Evolutionary conservation across 2,329 filamentous ascomycete genomes (phyloP).

Genomic region (Berkeleyomyces rouxiae): DNA sequence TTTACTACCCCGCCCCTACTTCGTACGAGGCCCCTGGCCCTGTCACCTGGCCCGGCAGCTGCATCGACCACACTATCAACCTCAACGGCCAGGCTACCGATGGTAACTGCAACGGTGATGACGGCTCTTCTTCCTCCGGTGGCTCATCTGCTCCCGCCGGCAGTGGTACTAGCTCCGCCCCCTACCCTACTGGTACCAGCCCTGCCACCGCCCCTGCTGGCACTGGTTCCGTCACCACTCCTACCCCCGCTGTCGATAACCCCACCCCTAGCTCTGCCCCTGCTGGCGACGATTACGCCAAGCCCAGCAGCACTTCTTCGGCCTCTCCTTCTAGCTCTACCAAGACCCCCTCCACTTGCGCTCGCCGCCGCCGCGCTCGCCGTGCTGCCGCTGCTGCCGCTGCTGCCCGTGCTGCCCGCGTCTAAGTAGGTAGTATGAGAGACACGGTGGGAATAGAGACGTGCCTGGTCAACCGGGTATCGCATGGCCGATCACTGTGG

Average conservation of each 20-base stretch:
- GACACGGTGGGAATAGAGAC: neutral
- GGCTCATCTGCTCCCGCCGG: slow-evolving; percentile 6
- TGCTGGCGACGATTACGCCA: neutral
- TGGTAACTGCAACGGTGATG: slow-evolving; percentile 22
- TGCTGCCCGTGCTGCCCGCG: neutral
- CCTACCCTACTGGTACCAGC: neutral
- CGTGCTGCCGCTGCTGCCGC: neutral
- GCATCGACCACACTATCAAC: slow-evolving; percentile 25
- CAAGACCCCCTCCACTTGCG: neutral
- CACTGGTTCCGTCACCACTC: neutral
- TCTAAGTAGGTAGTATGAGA: neutral
- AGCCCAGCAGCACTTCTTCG: neutral
- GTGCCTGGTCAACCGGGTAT: neutral
- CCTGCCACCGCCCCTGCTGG: neutral
- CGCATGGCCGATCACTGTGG: too few relatives aligned
- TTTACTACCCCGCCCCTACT: slow-evolving; percentile 26
- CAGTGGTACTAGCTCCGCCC: slow-evolving; percentile 14
- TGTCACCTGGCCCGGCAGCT: slow-evolving; percentile 21
- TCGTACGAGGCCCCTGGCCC: slow-evolving; percentile 18
- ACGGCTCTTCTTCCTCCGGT: slow-evolving; percentile 1
- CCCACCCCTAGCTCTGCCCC: neutral
- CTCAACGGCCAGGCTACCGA: slow-evolving; percentile 20
- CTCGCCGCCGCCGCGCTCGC: slow-evolving; percentile 5
- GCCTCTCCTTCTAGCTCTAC: neutral
- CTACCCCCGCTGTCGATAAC: neutral